Percentiles rank a stretch among this genome's conserved stretches.
These are phyloP conservation scores for Phylloporus sp. DNA, from an alignment of 768 basidiomycete genomes.

Conservation along the genomic window DNA sequence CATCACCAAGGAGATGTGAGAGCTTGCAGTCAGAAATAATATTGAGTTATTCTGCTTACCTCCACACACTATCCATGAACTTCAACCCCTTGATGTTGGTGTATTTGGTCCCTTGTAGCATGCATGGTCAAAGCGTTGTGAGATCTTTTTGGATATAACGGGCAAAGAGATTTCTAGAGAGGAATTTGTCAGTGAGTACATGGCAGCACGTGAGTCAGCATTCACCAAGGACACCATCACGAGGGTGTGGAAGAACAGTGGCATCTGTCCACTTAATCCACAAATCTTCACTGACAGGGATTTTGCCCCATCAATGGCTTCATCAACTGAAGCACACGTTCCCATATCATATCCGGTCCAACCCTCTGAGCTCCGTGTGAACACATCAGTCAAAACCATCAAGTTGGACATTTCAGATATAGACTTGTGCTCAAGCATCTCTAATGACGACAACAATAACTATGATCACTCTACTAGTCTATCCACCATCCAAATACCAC, in stretches of 20 bases:
- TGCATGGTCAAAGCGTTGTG: constrained; percentile 28
- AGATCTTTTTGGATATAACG: constrained; percentile 14
- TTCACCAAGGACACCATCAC: constrained; percentile 16
- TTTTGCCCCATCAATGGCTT: too few relatives aligned
- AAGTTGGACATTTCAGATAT: too few relatives aligned
- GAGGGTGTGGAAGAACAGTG: constrained; percentile 22
- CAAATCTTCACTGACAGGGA: neutral
- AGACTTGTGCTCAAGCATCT: too few relatives aligned
- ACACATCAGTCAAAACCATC: too few relatives aligned
- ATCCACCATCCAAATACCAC: too few relatives aligned
- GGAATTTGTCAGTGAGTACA: constrained; percentile 15
- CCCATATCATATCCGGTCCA: too few relatives aligned
- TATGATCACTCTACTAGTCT: too few relatives aligned
- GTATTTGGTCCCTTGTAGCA: constrained; percentile 34
- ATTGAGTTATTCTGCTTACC: constrained; percentile 36
- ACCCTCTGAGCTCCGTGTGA: too few relatives aligned
- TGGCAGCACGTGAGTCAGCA: constrained; percentile 5
- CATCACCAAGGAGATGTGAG: constrained; percentile 19
- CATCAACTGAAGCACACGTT: too few relatives aligned
- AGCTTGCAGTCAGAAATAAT: constrained; percentile 26
- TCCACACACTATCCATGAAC: constrained; percentile 39
- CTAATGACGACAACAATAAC: too few relatives aligned
- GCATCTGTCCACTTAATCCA: constrained; percentile 9
- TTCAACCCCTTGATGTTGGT: constrained; percentile 43
- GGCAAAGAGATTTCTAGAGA: constrained; percentile 22